These are phyloP conservation scores for Mitosporidium daphniae DNA, from an alignment of 371 early-diverging fungal genomes.

Conservation along the genomic window DNA sequence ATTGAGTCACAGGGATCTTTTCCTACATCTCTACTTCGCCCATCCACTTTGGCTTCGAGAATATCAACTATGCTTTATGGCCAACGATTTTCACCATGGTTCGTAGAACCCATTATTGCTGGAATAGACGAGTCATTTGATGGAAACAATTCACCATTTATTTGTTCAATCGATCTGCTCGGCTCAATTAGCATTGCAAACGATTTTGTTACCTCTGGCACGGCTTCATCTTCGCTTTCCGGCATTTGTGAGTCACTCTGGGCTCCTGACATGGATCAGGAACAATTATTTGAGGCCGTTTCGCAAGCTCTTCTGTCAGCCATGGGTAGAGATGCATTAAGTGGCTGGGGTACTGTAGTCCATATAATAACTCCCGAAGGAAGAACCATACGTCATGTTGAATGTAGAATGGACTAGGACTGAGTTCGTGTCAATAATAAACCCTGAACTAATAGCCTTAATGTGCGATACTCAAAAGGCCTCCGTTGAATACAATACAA, in stretches of 20 bases:
- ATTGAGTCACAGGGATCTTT: background rate
- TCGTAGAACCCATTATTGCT: constrained; percentile 65
- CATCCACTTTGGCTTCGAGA: too few relatives aligned
- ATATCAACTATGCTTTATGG: too few relatives aligned
- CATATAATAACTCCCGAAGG: too few relatives aligned
- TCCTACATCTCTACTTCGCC: background rate
- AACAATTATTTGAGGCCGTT: constrained; percentile 83
- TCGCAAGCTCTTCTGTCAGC: constrained; percentile 83
- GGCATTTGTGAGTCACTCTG: constrained; percentile 94
- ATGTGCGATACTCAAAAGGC: too few relatives aligned
- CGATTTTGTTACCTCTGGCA: constrained; percentile 86
- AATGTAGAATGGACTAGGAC: too few relatives aligned
- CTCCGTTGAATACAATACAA: too few relatives aligned
- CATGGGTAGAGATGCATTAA: constrained; percentile 79
- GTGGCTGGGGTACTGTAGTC: constrained; percentile 94
- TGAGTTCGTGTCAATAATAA: too few relatives aligned
- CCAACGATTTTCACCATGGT: constrained; percentile 77
- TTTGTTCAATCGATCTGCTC: constrained; percentile 78
- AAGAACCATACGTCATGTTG: too few relatives aligned
- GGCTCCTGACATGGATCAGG: constrained; percentile 78
- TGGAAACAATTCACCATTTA: constrained; percentile 31
- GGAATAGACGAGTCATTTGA: constrained; percentile 45
- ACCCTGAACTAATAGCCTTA: too few relatives aligned
- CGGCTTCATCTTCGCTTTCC: constrained; percentile 46
- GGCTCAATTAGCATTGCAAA: constrained; percentile 75